Percentiles rank a stretch among this genome's conserved stretches.
phyloP scores from a whole-genome alignment of 2,329 filamentous ascomycete genomes.

The Myriosclerotinia scirpicola region DNA sequence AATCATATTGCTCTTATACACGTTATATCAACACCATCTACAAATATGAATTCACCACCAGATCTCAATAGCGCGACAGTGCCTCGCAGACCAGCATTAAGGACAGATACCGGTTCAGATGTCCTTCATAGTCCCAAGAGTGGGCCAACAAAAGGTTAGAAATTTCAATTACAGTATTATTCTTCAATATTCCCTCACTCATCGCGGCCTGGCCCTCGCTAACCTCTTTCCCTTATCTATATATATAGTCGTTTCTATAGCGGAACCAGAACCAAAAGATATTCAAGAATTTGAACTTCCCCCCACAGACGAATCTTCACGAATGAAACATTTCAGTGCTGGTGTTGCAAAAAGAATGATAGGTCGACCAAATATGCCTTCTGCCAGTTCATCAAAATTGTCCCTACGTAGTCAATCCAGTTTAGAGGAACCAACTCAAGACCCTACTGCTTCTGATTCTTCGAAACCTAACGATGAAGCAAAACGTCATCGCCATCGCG shows the following conservation, averaged over 20 bases:
- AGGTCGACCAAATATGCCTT: slow-evolving; percentile 32
- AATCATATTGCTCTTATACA: not conserved
- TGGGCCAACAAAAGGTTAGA: slow-evolving; percentile 38
- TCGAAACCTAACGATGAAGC: slow-evolving; percentile 23
- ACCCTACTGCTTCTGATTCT: slow-evolving; percentile 21
- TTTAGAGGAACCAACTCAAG: slow-evolving; percentile 32
- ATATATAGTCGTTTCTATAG: slow-evolving; percentile 38
- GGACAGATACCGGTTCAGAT: slow-evolving; percentile 3
- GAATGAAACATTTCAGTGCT: slow-evolving; percentile 35
- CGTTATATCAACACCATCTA: not conserved
- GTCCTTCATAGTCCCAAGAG: slow-evolving; percentile 32
- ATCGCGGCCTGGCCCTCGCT: not conserved
- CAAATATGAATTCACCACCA: slow-evolving; percentile 15
- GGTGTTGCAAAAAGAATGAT: slow-evolving; percentile 34
- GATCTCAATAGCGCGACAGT: slow-evolving; percentile 6
- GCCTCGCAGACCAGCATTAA: slow-evolving; percentile 22
- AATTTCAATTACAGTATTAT: slow-evolving; percentile 6
- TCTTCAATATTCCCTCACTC: slow-evolving; percentile 12
- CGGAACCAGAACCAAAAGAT: slow-evolving; percentile 34
- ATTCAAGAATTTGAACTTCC: slow-evolving; percentile 25
- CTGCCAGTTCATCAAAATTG: slow-evolving; percentile 31
- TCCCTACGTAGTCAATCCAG: slow-evolving; percentile 34
- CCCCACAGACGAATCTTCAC: slow-evolving; percentile 30
- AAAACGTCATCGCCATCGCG: slow-evolving; percentile 39
- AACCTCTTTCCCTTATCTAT: slow-evolving; percentile 3